Conservation (phyloP, 257 asterid species). For the Ligustrum vulgare region DNA sequence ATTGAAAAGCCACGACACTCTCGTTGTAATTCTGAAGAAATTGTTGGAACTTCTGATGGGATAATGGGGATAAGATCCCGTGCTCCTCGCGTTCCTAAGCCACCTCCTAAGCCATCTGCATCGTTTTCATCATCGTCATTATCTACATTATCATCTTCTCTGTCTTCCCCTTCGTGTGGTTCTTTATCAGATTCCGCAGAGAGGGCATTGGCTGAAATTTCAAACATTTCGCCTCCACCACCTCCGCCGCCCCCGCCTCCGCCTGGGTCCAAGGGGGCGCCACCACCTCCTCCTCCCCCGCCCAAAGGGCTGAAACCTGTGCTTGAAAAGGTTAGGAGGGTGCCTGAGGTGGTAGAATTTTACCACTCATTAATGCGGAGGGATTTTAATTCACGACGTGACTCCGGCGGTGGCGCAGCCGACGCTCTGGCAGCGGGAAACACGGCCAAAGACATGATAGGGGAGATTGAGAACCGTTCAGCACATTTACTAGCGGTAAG, state of each 20-base stretch:
- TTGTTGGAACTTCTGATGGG: slow-evolving; percentile 33
- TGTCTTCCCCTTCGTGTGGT: slow-evolving; percentile 40
- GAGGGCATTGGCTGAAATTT: slow-evolving; percentile 39
- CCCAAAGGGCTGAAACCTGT: slow-evolving; percentile 28
- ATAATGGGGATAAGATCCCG: slow-evolving; percentile 38
- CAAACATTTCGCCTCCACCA: slow-evolving; percentile 36
- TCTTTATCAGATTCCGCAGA: slow-evolving; percentile 42
- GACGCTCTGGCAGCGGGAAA: slow-evolving; percentile 28
- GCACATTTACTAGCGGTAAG: slow-evolving; percentile 50
- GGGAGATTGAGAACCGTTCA: slow-evolving; percentile 58
- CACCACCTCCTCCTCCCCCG: slow-evolving; percentile 43
- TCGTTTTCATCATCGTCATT: slow-evolving; percentile 22
- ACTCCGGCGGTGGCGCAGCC: slow-evolving; percentile 29
- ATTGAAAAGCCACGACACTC: slow-evolving; percentile 38
- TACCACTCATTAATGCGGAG: slow-evolving; percentile 55
- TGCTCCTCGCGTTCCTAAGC: slow-evolving; percentile 45
- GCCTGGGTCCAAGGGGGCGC: slow-evolving; percentile 8
- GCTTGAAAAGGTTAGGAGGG: slow-evolving; percentile 43
- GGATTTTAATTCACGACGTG: slow-evolving; percentile 39
- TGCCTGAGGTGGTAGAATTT: slow-evolving; percentile 55
- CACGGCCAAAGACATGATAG: slow-evolving; percentile 52
- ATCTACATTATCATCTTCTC: slow-evolving; percentile 25
- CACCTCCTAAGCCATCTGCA: slow-evolving; percentile 47
- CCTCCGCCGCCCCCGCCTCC: slow-evolving; percentile 25
- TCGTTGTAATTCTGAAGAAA: slow-evolving; percentile 36